Percentiles rank a stretch among this genome's conserved stretches.
These are phyloP conservation scores for Prunus padus DNA, from an alignment of 306 rosid genomes.

Conservation along the genomic window DNA sequence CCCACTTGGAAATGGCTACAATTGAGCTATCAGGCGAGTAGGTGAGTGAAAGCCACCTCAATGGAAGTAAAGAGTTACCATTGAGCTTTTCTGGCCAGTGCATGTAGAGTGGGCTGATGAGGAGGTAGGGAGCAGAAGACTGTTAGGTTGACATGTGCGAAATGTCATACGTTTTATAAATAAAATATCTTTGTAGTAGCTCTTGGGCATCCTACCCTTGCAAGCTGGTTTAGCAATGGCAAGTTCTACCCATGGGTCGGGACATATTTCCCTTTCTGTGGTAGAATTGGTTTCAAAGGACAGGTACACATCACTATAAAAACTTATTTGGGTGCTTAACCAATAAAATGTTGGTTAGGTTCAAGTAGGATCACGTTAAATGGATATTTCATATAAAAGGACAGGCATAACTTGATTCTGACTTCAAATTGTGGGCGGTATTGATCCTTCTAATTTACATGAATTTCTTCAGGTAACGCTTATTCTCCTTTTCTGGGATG, in stretches of 20 bases:
- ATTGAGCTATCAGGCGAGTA: not conserved
- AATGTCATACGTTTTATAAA: not conserved
- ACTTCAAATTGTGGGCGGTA: not conserved
- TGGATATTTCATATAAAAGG: not conserved
- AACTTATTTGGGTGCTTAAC: not conserved
- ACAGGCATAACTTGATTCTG: not conserved
- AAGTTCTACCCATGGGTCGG: not conserved
- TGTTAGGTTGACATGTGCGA: not conserved
- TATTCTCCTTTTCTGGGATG: not conserved
- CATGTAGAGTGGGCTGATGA: not conserved
- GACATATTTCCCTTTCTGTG: not conserved
- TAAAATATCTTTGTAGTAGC: not conserved
- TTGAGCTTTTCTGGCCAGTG: not conserved
- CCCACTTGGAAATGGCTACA: too few species aligned
- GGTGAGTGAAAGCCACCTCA: not conserved
- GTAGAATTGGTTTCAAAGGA: not conserved
- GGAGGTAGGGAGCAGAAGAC: not conserved
- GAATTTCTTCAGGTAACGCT: not conserved
- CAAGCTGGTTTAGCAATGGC: not conserved
- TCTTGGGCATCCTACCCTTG: not conserved
- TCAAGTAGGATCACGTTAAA: not conserved
- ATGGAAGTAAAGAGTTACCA: not conserved
- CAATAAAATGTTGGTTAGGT: not conserved
- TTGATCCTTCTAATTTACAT: not conserved
- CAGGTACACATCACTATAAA: not conserved